Percentiles rank a stretch among this genome's conserved stretches.
phyloP scores from a whole-genome alignment of 768 basidiomycete species.

The Lactifluus piperatus region DNA sequence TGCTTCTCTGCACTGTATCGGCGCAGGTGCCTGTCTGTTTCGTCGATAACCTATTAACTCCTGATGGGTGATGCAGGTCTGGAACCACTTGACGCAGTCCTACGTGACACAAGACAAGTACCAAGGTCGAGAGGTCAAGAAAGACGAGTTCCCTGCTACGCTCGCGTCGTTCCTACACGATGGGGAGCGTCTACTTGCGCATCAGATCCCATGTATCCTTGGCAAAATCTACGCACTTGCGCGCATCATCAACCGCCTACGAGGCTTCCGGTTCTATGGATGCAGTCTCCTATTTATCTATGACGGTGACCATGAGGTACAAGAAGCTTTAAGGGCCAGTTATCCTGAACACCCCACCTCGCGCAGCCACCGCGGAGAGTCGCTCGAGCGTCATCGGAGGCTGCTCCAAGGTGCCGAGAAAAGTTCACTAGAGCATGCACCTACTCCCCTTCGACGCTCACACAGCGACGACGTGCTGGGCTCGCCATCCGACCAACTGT shows the following conservation, averaged over 20 bases:
- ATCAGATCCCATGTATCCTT: slow-evolving; percentile 88
- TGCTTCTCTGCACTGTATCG: neutral
- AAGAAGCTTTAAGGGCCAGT: slow-evolving; percentile 60
- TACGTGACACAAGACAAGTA: slow-evolving; percentile 97
- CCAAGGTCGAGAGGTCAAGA: slow-evolving; percentile 81
- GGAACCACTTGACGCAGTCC: slow-evolving; percentile 76
- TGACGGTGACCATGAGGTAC: slow-evolving; percentile 86
- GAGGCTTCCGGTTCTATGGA: slow-evolving; percentile 97
- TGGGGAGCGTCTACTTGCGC: slow-evolving; percentile 72
- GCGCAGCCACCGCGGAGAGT: slow-evolving; percentile 68
- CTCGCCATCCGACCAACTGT: slow-evolving; percentile 57
- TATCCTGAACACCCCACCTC: slow-evolving; percentile 56
- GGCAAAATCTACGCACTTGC: slow-evolving; percentile 93
- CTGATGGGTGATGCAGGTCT: slow-evolving; percentile 51
- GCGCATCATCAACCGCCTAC: slow-evolving; percentile 77
- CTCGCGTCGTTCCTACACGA: slow-evolving; percentile 79
- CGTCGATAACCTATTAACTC: neutral
- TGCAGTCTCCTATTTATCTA: slow-evolving; percentile 96
- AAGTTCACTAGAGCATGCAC: neutral
- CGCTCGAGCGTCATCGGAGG: slow-evolving; percentile 46
- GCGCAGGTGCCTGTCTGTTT: neutral
- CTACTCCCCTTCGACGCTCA: slow-evolving; percentile 48
- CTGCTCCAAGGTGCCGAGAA: slow-evolving; percentile 10
- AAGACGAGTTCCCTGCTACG: slow-evolving; percentile 76
- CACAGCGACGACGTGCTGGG: slow-evolving; percentile 73